phyloP scores from a whole-genome alignment of 345 rosid genomes.

The Citrus unshiu region DNA sequence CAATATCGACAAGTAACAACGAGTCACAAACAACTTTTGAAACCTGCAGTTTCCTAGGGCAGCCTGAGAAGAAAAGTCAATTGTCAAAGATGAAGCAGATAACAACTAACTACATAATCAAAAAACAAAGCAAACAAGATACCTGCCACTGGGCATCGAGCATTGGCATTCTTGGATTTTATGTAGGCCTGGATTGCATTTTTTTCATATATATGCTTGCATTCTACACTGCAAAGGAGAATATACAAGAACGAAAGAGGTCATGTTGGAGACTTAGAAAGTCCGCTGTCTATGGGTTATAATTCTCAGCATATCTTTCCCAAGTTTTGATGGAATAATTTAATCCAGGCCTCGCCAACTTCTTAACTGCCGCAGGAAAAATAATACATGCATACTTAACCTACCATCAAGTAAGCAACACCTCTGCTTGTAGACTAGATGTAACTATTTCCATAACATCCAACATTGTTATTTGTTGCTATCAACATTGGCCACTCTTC shows the following conservation, averaged over 20 bases:
- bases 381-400: not conserved
- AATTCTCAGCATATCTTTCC: not conserved
- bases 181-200: slow-evolving; percentile 48
- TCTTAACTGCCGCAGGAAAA: not conserved
- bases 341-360: not conserved
- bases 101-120: not conserved
- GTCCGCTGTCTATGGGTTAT: not conserved
- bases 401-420: too few relatives aligned
- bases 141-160: slow-evolving; percentile 78
- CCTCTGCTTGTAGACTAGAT: not conserved
- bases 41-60: slow-evolving; percentile 53
- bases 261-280: not conserved
- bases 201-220: slow-evolving; percentile 86
- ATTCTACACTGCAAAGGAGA: slow-evolving; percentile 52
- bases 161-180: slow-evolving; percentile 25
- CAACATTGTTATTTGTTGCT: not conserved
- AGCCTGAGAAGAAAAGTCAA: slow-evolving; percentile 39
- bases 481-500: not conserved
- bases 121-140: slow-evolving; percentile 1
- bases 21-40: slow-evolving; percentile 56
- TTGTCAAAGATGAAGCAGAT: not conserved
- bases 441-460: not conserved
- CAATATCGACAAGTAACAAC: slow-evolving; percentile 59
- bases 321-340: not conserved
- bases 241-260: slow-evolving; percentile 6